phyloP scores from a whole-genome alignment of 2,329 filamentous ascomycete species.

The Diaporthe eres region DNA sequence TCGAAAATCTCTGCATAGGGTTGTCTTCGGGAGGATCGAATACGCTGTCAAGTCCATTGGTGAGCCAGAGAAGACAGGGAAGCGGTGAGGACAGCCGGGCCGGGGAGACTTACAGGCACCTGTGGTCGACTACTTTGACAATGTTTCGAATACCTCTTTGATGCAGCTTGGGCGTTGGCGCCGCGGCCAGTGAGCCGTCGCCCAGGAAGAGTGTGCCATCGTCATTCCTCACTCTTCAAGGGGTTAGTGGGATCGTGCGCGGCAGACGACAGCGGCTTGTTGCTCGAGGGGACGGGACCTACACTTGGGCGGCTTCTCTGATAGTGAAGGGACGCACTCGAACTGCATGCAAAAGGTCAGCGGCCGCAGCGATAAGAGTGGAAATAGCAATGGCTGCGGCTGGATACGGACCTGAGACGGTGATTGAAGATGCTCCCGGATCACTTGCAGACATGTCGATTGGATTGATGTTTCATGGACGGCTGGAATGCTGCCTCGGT shows the following conservation, averaged over 20 bases:
- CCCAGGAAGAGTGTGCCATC: slow-evolving; percentile 94
- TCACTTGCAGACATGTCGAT: slow-evolving; percentile 53
- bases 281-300: slow-evolving; percentile 49
- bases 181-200: slow-evolving; percentile 92
- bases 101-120: slow-evolving; percentile 81
- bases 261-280: not conserved
- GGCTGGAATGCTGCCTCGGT: slow-evolving; percentile 21
- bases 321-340: slow-evolving; percentile 84
- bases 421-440: slow-evolving; percentile 70
- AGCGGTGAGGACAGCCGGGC: not conserved
- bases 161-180: slow-evolving; percentile 85
- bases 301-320: slow-evolving; percentile 93
- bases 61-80: slow-evolving; percentile 44
- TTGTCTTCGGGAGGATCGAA: slow-evolving; percentile 98
- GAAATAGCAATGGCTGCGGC: not conserved
- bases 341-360: slow-evolving; percentile 60
- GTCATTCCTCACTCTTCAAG: slow-evolving; percentile 74
- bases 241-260: slow-evolving; percentile 24
- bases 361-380: slow-evolving; percentile 21
- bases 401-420: slow-evolving; percentile 65
- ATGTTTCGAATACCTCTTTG: slow-evolving; percentile 91
- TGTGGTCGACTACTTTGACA: slow-evolving; percentile 96
- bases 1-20: slow-evolving; percentile 88
- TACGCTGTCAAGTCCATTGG: slow-evolving; percentile 69
- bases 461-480: slow-evolving; percentile 35